A percentile compares a stretch with the other conserved stretches of the same genome.
These are phyloP conservation scores for Ilyonectria robusta DNA, from an alignment of 2,329 filamentous ascomycete genomes.

Conservation along the genomic window DNA sequence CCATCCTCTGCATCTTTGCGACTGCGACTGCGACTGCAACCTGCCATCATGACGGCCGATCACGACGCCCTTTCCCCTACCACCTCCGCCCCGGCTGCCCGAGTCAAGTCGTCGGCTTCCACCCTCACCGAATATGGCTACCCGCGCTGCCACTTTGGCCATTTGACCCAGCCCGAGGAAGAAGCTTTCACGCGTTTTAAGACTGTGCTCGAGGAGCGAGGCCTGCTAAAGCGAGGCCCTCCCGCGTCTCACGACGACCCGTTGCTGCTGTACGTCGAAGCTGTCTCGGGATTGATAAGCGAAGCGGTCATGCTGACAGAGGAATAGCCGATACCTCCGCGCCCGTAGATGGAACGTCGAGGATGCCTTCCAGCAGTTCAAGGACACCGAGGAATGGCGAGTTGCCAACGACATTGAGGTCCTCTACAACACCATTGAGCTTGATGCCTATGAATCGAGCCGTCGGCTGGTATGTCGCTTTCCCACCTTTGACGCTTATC, in stretches of 20 bases:
- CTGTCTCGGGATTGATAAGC: conserved; percentile 17
- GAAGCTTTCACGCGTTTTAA: conserved; percentile 81
- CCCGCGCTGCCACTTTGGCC: conserved; percentile 84
- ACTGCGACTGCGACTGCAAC: conserved; percentile 8
- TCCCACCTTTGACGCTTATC: conserved; percentile 8
- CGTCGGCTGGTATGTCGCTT: conserved; percentile 73
- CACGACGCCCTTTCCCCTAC: conserved; percentile 35
- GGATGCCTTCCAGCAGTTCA: conserved; percentile 87
- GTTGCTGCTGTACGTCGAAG: conserved; percentile 74
- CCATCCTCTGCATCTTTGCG: background rate
- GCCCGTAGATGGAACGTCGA: conserved; percentile 84
- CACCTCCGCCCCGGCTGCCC: conserved; percentile 45
- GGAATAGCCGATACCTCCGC: conserved; percentile 82
- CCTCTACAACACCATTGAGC: conserved; percentile 88
- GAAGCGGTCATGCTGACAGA: conserved; percentile 29
- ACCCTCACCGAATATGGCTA: conserved; percentile 65
- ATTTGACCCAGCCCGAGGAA: conserved; percentile 79
- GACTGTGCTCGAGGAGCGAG: conserved; percentile 73
- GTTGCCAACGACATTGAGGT: conserved; percentile 82
- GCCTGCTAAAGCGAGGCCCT: conserved; percentile 71
- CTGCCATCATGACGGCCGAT: conserved; percentile 44
- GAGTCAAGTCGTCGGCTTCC: conserved; percentile 50
- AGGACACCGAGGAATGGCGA: conserved; percentile 90
- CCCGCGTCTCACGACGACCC: conserved; percentile 79
- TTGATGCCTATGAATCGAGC: conserved; percentile 86